Conservation (phyloP, 139 green algal species). For the Spirogloea muscicola region DNA sequence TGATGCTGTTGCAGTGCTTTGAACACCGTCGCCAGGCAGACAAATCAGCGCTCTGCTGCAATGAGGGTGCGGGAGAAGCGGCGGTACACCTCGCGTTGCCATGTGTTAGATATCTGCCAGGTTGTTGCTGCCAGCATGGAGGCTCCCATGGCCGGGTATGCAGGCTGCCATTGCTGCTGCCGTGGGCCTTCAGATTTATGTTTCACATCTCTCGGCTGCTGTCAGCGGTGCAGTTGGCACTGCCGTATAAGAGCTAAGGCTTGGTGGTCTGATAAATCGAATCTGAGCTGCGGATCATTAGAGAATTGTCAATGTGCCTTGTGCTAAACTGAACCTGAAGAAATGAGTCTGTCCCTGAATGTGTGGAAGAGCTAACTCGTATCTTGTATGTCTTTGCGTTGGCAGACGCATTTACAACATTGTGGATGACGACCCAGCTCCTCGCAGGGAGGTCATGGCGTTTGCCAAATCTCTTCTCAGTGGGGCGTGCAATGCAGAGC, state of each 20-base stretch:
- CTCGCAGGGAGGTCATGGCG: not conserved
- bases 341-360: no score
- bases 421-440: not conserved
- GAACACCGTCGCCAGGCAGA: not conserved
- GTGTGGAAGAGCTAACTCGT: no score
- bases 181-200: no score
- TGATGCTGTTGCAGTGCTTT: conserved; percentile 11
- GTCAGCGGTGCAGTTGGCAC: no score
- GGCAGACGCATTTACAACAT: not conserved
- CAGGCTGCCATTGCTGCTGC: not conserved
- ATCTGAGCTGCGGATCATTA: no score
- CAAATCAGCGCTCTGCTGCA: conserved; percentile 1
- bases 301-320: no score
- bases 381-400: no score
- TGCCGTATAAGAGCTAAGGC: no score
- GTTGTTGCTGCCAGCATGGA: conserved; percentile 63
- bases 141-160: not conserved
- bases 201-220: no score
- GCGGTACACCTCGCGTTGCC: conserved; percentile 62
- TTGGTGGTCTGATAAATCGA: no score
- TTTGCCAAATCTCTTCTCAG: conserved; percentile 44
- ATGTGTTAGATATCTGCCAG: conserved; percentile 72
- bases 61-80: conserved; percentile 50
- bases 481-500: no score
- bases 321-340: no score